Evolutionary conservation across 148 eudicot species (phyloP).

Genomic region (Fagopyrum tataricum): DNA sequence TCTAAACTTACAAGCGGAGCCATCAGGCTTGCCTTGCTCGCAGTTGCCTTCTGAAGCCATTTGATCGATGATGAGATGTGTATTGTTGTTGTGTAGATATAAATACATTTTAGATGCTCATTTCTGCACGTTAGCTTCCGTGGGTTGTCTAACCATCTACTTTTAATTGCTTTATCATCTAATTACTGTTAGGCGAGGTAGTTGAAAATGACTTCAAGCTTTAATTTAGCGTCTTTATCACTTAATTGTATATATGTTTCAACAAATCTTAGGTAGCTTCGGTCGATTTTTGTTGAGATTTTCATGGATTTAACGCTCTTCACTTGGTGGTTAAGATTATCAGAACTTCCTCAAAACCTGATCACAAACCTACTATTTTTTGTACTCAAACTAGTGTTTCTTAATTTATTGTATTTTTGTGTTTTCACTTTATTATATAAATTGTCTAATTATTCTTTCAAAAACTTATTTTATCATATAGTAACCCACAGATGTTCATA

Average conservation of each 20-base stretch:
- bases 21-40: slow-evolving; percentile 14
- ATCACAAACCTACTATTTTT: no score
- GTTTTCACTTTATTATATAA: no score
- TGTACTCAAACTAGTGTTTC: no score
- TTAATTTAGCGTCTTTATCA: background rate
- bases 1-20: slow-evolving; percentile 11
- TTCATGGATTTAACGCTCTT: background rate
- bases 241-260: background rate
- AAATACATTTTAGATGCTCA: background rate
- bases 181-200: background rate
- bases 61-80: background rate
- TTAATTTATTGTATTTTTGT: no score
- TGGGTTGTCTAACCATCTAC: slow-evolving; percentile 15
- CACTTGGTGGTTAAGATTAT: no score
- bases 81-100: background rate
- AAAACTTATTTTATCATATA: no score
- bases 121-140: background rate
- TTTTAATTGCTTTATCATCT: background rate
- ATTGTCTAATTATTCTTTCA: no score
- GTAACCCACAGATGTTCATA: no score
- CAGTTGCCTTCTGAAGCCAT: slow-evolving; percentile 2
- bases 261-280: background rate
- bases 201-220: slow-evolving; percentile 4
- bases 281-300: slow-evolving; percentile 7
- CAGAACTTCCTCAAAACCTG: no score